Base-by-base conservation (phyloP, 2,329 filamentous ascomycete species). In the Neodidymelliopsis sp. region DNA sequence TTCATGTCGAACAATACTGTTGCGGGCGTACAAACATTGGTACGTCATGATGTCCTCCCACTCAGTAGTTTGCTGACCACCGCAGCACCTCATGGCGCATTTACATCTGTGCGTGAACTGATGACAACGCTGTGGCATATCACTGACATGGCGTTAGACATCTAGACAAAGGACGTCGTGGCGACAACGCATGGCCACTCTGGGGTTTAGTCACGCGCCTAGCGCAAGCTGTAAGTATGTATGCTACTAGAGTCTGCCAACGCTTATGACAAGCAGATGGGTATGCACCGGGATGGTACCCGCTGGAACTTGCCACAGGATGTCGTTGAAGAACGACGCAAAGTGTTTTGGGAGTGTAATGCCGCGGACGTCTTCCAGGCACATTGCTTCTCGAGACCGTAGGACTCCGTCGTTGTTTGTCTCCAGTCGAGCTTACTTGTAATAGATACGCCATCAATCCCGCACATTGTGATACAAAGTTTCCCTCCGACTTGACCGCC, bases 261-360 rank as follows among this genome's bases (percentile, higher is more conserved):
- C 9, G 2, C 9, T 8, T 27, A n/a, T 37, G 23, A 37, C 19
- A 45, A 19, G 6, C 25, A 45, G 41, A 45, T 45, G 41, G 41
- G 41, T 13, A 45, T 45, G 41, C 41, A 45, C 30, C 30, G 41
- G 3, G 41, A 45, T 30, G 41, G 41, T 29, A 24, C 22, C 2
- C 41, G 41, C 15, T 45, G 41, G 41, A 35, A 45, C 13, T 24
- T 45, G 12, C 41, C 41, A 11, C 31, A 45, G 16, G 41, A 45
- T 29, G 41, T 45, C 4, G 30, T 45, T 2, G 41, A 45, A 29
- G 41, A 45, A 25, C 36, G 41, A 20, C 30, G 41, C 22, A 45
- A 45, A 16, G 41, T 45, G 4, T 45, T 45, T 15, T 45, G 41
- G 41, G 41, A 45, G 37, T 45, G 41, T 24, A 45, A 45, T 27